Conservation (phyloP, 2,329 filamentous ascomycete species). For the Cordyceps pruinosa region DNA sequence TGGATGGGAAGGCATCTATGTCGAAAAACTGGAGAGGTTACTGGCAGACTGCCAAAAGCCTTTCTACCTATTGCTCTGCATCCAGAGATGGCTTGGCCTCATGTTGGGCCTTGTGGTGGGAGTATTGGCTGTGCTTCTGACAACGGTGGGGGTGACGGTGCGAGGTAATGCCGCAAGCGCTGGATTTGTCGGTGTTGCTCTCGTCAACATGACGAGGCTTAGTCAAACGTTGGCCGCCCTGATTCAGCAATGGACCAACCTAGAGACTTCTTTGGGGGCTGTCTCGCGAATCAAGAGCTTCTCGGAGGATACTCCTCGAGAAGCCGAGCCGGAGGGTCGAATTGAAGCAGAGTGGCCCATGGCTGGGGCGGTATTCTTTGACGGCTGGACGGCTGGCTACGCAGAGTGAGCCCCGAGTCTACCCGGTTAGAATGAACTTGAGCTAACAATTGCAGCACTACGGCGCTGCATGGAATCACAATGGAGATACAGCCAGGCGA, state of each 20-base stretch:
- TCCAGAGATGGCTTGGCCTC: constrained; percentile 35
- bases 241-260: constrained; percentile 15
- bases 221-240: constrained; percentile 20
- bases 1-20: constrained; percentile 32
- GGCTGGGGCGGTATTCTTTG: neutral
- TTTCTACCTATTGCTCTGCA: constrained; percentile 7
- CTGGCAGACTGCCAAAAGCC: constrained; percentile 3
- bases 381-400: constrained; percentile 2
- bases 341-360: neutral
- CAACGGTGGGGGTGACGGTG: constrained; percentile 31
- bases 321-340: neutral
- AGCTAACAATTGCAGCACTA: neutral
- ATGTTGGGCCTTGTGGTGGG: constrained; percentile 42
- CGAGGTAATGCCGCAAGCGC: constrained; percentile 6
- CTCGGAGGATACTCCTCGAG: neutral
- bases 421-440: neutral
- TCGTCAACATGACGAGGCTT: constrained; percentile 20
- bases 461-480: neutral
- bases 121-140: constrained; percentile 39
- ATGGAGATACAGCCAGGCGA: neutral
- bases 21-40: neutral
- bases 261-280: constrained; percentile 8
- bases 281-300: constrained; percentile 8
- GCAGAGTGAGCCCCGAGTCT: neutral
- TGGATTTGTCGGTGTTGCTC: constrained; percentile 15